phyloP scores from a whole-genome alignment of 2,329 filamentous ascomycete species.

The Epicoccum sorghinum region DNA sequence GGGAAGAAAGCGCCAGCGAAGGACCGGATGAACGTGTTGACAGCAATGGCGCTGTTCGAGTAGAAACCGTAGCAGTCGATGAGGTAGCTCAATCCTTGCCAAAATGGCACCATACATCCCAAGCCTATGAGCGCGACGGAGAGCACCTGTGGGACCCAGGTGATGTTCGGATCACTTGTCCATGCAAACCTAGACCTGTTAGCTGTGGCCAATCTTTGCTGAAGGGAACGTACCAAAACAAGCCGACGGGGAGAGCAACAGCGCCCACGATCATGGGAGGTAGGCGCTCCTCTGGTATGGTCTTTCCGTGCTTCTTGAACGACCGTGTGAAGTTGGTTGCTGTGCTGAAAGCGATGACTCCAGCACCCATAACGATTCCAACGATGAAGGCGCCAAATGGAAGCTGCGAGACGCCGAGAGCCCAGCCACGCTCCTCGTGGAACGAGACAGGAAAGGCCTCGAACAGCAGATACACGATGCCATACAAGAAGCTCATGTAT shows the following conservation, averaged over 20 bases:
- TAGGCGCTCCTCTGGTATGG: conserved; percentile 65
- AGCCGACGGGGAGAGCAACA: conserved; percentile 61
- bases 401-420: conserved; percentile 61
- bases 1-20: conserved; percentile 59
- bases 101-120: conserved; percentile 78
- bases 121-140: conserved; percentile 69
- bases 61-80: conserved; percentile 66
- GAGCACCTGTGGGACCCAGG: conserved; percentile 63
- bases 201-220: neutral
- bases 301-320: conserved; percentile 49
- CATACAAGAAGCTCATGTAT: conserved; percentile 73
- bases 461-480: conserved; percentile 63
- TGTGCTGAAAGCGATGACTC: conserved; percentile 39
- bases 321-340: conserved; percentile 42
- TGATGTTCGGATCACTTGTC: conserved; percentile 57
- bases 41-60: conserved; percentile 55
- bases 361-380: conserved; percentile 61
- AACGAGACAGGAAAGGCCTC: conserved; percentile 69
- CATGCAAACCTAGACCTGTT: conserved; percentile 56
- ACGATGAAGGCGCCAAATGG: conserved; percentile 70
- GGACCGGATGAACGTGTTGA: conserved; percentile 58
- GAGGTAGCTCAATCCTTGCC: conserved; percentile 82
- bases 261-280: conserved; percentile 70
- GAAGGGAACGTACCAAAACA: conserved; percentile 57
- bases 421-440: conserved; percentile 68